These are phyloP conservation scores for Coleophoma cylindrospora DNA, from an alignment of 2,329 filamentous ascomycete genomes.

Conservation along the genomic window DNA sequence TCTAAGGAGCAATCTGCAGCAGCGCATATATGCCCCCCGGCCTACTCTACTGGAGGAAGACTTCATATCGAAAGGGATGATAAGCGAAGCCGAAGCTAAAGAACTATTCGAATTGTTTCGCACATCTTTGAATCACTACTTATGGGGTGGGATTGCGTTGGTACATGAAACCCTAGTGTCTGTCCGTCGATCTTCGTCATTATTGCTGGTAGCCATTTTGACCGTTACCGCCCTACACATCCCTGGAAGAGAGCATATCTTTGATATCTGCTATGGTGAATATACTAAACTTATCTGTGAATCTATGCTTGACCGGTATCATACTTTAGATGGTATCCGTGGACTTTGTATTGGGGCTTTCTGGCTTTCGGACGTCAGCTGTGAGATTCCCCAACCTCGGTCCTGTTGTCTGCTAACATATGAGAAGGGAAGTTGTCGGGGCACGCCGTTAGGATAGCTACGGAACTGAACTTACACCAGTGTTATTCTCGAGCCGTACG, in stretches of 20 bases:
- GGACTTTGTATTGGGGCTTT: conserved; percentile 58
- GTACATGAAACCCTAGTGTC: conserved; percentile 42
- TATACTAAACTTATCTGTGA: conserved; percentile 51
- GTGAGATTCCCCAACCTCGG: conserved; percentile 5
- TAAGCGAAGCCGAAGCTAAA: conserved; percentile 40
- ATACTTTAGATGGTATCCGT: conserved; percentile 52
- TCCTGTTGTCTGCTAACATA: conserved; percentile 30
- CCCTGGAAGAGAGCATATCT: conserved; percentile 44
- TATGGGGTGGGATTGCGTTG: conserved; percentile 46
- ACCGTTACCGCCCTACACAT: conserved; percentile 56
- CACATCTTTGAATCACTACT: conserved; percentile 42
- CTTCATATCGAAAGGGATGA: conserved; percentile 42
- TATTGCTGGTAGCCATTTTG: conserved; percentile 51
- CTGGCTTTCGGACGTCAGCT: conserved; percentile 51
- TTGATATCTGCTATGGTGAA: conserved; percentile 51
- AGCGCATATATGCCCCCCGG: conserved; percentile 28
- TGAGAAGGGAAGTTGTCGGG: conserved; percentile 51
- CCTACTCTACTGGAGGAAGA: conserved; percentile 33
- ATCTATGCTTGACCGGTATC: conserved; percentile 52
- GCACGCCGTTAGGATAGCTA: conserved; percentile 51
- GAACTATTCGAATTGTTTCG: conserved; percentile 42
- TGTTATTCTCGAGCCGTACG: conserved; percentile 44
- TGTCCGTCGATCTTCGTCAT: conserved; percentile 48
- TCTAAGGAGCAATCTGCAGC: conserved; percentile 29
- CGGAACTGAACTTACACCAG: conserved; percentile 50